Evolutionary conservation across 2,329 filamentous ascomycete species (phyloP), one percentile per base, ranked within the genome.

Genomic region (Orbilia oligospora): DNA sequence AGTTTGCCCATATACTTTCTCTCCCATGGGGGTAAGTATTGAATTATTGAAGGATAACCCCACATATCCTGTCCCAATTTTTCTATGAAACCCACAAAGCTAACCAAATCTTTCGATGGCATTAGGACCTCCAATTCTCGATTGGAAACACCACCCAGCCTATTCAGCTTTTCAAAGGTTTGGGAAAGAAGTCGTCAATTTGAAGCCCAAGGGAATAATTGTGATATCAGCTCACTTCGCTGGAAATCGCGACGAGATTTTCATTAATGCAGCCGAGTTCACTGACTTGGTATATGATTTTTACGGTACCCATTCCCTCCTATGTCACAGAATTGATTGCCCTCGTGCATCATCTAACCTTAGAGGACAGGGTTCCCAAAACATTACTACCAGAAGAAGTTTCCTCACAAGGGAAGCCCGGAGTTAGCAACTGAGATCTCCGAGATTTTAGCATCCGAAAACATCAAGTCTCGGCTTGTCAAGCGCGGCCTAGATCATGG

Each of bases 401-500:
- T 89, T 80, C 91, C 90, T 0, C 89, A 90, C 81, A 87, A 85
- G 36, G 91, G 91, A 36, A 89, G 87, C 53, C 87, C 87, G 2
- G 86, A 88, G 44, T 83, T 93, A 5, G 90, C 91, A 0, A 84
- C 87, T 24, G 87, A 87, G 65, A 87, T 93, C 68, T 86, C 92
- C 41, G 83, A 84, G 16, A 83, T 88, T 64, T 85, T 93, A 5
- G 84, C 85, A 2, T 83, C 87, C 3, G 87, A 89, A 0, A 89
- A 88, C 0, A 91, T 92, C 80, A 85, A 88, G 67, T 88, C 89
- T 0, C 85, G 89, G 77, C 88, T 88, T 1, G 87, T 90, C 0
- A 87, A 88, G 55, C 86, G 91, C 48, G 92, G 91, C 0, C 86
- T 93, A 0, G 92, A 94, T 81, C 92, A 94, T 82, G 92, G 92